These are phyloP conservation scores for Diophrys appendiculata DNA, from an alignment of 73 alveolate genomes.

Conservation along the genomic window DNA sequence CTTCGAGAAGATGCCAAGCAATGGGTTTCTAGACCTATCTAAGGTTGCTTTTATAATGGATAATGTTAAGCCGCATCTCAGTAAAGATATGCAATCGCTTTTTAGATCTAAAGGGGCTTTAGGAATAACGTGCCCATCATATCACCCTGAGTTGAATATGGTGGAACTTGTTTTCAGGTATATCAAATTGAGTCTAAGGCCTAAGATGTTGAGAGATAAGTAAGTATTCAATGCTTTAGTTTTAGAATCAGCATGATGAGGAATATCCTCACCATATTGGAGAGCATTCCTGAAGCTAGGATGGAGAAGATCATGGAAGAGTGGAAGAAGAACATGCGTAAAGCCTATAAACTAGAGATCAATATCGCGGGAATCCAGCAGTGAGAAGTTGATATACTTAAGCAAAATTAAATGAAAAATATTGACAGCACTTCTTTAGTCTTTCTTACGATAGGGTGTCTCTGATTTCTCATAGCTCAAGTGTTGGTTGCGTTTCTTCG, in stretches of 20 bases:
- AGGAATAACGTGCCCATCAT: slow-evolving; percentile 1
- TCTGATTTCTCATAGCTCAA: too few species aligned
- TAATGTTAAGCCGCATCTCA: background rate
- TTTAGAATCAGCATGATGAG: background rate
- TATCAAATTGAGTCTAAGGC: background rate
- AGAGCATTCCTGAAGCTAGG: background rate
- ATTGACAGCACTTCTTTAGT: too few species aligned
- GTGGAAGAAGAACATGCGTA: background rate
- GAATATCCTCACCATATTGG: background rate
- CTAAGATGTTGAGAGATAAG: background rate
- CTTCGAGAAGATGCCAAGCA: background rate
- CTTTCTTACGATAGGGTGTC: too few species aligned
- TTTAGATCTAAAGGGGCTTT: background rate
- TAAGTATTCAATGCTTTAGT: background rate
- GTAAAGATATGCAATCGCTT: background rate
- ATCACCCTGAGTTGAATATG: background rate
- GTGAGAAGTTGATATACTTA: background rate
- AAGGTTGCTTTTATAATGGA: background rate
- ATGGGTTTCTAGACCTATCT: background rate
- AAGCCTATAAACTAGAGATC: background rate
- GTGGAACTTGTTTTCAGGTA: background rate
- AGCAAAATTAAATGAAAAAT: too few species aligned
- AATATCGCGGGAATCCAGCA: background rate
- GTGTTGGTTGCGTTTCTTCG: too few species aligned
- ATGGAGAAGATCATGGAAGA: background rate